Percentiles rank a stretch among this genome's conserved stretches.
phyloP scores from a whole-genome alignment of 176 grass and related monocot genomes.

The Hsuehochloa calcarea region DNA sequence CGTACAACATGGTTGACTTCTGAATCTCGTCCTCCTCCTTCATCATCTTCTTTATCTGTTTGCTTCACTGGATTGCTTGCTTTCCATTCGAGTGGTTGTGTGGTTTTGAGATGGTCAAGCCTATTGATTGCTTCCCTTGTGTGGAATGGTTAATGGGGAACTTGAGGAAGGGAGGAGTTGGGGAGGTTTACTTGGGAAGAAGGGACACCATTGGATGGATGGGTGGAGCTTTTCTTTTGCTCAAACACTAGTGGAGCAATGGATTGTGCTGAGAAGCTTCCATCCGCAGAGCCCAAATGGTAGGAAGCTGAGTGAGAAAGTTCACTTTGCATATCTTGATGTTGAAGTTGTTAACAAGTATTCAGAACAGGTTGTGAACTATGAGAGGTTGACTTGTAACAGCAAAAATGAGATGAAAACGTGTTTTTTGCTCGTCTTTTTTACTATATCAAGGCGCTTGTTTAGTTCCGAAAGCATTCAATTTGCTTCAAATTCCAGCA shows the following conservation, averaged over 20 bases:
- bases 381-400: not conserved
- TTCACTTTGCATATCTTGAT: not conserved
- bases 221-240: not conserved
- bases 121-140: not conserved
- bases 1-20: slow-evolving; percentile 6
- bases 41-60: not conserved
- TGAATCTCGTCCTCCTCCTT: no score
- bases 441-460: not conserved
- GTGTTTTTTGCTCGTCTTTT: no score
- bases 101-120: not conserved
- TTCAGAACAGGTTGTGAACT: slow-evolving; percentile 6
- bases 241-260: not conserved
- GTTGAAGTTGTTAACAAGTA: not conserved
- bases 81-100: not conserved
- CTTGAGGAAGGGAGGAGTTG: not conserved
- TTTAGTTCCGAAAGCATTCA: not conserved
- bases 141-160: not conserved
- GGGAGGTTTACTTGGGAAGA: not conserved
- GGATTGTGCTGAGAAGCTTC: slow-evolving; percentile 10
- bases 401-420: no score
- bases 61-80: slow-evolving; percentile 15
- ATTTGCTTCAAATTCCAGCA: not conserved
- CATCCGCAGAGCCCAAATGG: slow-evolving; percentile 7
- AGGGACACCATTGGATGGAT: not conserved
- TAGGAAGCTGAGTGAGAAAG: not conserved